Base-by-base conservation (phyloP, 2,329 filamentous ascomycete species). In the Exserohilum rostratum region DNA sequence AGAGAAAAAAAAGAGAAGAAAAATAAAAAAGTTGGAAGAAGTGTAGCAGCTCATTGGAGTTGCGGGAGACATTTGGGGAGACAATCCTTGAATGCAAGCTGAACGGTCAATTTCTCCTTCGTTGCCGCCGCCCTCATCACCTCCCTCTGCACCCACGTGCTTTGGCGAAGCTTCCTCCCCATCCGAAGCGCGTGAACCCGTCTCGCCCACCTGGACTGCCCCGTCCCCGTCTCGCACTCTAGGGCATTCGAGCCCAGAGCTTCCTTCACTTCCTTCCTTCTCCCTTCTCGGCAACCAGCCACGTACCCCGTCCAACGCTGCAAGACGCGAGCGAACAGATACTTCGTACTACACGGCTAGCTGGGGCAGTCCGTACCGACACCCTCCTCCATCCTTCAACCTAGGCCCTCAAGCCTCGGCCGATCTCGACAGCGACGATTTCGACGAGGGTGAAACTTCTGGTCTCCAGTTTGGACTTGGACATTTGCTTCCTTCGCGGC, bases 361-460 rank as follows among this genome's bases (percentile, higher is more conserved):
- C 73, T 96, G 93, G 92, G 93, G 93, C 52, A 96, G 92, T 49
- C 93, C 93, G 18, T 96, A 96, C 77, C 87, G 90, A 50, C 83
- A 83, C 58, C 83, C 88, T 34, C 79, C 82, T 11, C 88, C 64
- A 75, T 70, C 58, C 13, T 71, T 70, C 61, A 68, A 71, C 54
- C 58, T 58, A 3, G 66, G 63, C 58, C 73, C 66, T 35, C 62
- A 62, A 11, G 51, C 50, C 45, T 72, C 68, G 53, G 65, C 65
- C 29, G 57, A 65, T 31, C 67, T 72, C 29, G 74, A 65, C 31
- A 76, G 73, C 60, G 75, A 77, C 71, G 72, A 75, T 46, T 64
- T 75, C 50, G 73, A 76, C 15, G 72, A 72, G 50, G 72, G 71
- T 49, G 71, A 69, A 40, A 65, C 71, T 20, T 72, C 73, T 9